phyloP scores from a whole-genome alignment of 257 asterid genomes.

The Gentiana macrophylla region DNA sequence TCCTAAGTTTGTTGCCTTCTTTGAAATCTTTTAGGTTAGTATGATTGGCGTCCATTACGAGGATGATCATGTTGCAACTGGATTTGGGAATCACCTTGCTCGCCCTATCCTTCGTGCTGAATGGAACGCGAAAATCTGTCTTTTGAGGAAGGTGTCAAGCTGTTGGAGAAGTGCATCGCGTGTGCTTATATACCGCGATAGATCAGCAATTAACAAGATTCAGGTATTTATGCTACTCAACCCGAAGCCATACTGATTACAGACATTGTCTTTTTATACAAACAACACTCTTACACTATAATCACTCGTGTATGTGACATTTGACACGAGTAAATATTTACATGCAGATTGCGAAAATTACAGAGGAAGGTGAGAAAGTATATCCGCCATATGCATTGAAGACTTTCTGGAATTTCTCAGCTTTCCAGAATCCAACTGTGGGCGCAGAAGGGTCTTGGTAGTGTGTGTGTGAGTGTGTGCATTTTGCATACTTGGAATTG shows the following conservation, averaged over 20 bases:
- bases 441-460: conserved; percentile 97
- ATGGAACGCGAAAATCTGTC: conserved; percentile 85
- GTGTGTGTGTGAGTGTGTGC: neutral
- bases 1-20: no score
- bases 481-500: no score
- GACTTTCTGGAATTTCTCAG: conserved; percentile 71
- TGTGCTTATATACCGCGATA: conserved; percentile 91
- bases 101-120: conserved; percentile 88
- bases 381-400: conserved; percentile 72
- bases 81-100: conserved; percentile 95
- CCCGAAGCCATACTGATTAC: no score
- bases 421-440: conserved; percentile 75
- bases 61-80: conserved; percentile 87
- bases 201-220: conserved; percentile 95
- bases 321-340: conserved; percentile 2
- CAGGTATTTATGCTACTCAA: conserved; percentile 37
- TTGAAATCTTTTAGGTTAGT: conserved; percentile 45
- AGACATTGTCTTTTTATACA: no score
- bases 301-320: no score
- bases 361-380: conserved; percentile 64
- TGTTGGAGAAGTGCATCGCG: conserved; percentile 97
- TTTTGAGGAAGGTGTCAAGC: conserved; percentile 79
- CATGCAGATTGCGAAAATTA: conserved; percentile 84
- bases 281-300: no score
- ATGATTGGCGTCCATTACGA: conserved; percentile 97